Base-by-base conservation (phyloP, 257 asterid genomes). In the Solanum pimpinellifolium region DNA sequence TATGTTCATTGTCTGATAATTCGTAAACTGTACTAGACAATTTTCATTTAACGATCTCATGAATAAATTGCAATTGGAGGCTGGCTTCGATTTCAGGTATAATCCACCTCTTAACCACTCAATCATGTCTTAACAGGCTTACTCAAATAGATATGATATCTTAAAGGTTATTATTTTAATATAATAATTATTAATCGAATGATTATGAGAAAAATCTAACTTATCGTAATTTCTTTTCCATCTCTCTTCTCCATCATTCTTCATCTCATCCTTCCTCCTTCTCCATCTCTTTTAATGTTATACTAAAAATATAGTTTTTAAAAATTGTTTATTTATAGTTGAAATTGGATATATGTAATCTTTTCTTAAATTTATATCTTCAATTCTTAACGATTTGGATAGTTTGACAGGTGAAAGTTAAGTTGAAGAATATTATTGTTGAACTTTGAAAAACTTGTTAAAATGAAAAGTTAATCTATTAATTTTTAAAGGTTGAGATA, bases 21-120 rank as follows among this genome's bases (percentile, higher is more conserved):
- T 56, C 4, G 4, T 56, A 18, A 18, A 56, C 0, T 0, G 10
- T 1, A 56, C 2, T 11, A 3, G 10, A 2, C 3, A 56, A 56
- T 0, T 18, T 0, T 56, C 0, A 18, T 56, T 0, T 4, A 4
- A 56, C 2, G 1, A 18, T 0, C 10, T 56, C 11, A 7, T 56
- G 62, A 56, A 9, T 52, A 0, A 52, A 0, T 52, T 52, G 3
- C 0, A 52, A 0, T 16, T 0, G 6, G 0, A 52, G 60, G 9
- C 9, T 52, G 1, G 0, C 6, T 52, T 52, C 3, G 9, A 52
- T 52, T 52, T 52, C 23, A 52, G 4, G 9, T 16, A 0, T 15
- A 52, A 52, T 6, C 60, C 23, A 52, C 59, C 7, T 52, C 60
- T 9, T 9, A 52, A 52, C 60, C 60, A 52, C 39, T 37, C 60